Evolutionary conservation across 176 grass and related monocot genomes (phyloP), one percentile per base, ranked within the genome.

Genomic region (Calamus simplicifolius): DNA sequence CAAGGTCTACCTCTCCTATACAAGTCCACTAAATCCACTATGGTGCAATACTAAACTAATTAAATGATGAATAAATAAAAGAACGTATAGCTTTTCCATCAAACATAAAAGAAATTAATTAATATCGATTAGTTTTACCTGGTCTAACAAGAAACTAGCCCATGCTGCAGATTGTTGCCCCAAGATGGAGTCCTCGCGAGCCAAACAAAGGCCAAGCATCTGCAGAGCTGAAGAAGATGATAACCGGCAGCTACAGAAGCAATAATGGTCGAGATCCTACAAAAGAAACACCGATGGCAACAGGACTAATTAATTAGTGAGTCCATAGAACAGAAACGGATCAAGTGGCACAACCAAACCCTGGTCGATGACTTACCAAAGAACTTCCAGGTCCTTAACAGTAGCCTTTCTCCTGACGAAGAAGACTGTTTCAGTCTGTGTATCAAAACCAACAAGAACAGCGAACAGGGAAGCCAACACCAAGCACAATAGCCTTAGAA

Each of bases 201-300:
- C 54, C 72, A 80, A 27, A 51, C 43, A 17, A 77, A 23, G 74
- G 72, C 75, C 59, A 82, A 16, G 75, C 92, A 91, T 68, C 68
- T 87, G 38, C 82, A 55, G 18, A 97, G 73, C 51, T 97, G 92
- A 56, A 97, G 75, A 18, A 97, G 74, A 67, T 97, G 83, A 77
- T 97, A 85, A 10, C 72, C 83, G 13, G 83, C 81, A 10, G 83
- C 75, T 28, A 48, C 77, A 13, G 67, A 76, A 14, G 77, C 38
- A 5, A 63, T 68, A 54, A 80, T 17, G 31, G 72, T 71, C 63
- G 82, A 48, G 52, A 80, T 61, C 87, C 82, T 85, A 50, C 0
- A 4, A 70, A 27, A n/a, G 28, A 17, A 52, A 50, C 27, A 29
- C 26, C 6, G 16, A 21, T 55, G 5, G 4, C 18, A 10, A 15